Evolutionary conservation across 495 filamentous ascomycete genomes (phyloP).

Genomic region (Jackrogersella multiformis): DNA sequence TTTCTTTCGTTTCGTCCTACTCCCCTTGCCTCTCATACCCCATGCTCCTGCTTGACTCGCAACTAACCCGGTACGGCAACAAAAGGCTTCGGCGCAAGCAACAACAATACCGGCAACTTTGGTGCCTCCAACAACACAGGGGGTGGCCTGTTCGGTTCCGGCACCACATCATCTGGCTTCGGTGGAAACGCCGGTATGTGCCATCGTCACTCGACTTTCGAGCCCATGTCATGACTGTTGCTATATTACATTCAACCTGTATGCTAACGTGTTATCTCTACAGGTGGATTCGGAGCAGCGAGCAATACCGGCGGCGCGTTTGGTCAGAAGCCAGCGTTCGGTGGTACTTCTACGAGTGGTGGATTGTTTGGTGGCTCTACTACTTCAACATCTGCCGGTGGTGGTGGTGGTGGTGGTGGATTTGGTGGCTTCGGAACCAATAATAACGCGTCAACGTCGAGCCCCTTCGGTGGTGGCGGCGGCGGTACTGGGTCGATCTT

Average conservation of each 20-base stretch:
- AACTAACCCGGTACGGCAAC: constrained; percentile 49
- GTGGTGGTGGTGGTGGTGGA: constrained; percentile 48
- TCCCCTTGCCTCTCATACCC: constrained; percentile 8
- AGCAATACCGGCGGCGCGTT: constrained; percentile 59
- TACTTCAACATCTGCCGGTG: constrained; percentile 41
- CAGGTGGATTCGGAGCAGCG: constrained; percentile 46
- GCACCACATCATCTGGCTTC: constrained; percentile 39
- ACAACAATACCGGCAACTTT: constrained; percentile 56
- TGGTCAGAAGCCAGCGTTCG: constrained; percentile 53
- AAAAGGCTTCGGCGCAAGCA: constrained; percentile 60
- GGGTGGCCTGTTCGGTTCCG: constrained; percentile 57
- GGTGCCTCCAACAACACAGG: constrained; percentile 46
- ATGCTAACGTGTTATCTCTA: constrained; percentile 34
- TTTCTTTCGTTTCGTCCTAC: constrained; percentile 21
- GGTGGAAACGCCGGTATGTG: constrained; percentile 52
- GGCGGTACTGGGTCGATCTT: constrained; percentile 50
- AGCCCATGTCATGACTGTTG: neutral
- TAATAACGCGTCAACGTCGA: constrained; percentile 52
- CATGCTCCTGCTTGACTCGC: constrained; percentile 40
- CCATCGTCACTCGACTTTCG: constrained; percentile 52
- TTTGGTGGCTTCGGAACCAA: constrained; percentile 62
- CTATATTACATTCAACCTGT: neutral
- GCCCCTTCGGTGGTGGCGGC: constrained; percentile 56
- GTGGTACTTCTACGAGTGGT: constrained; percentile 36
- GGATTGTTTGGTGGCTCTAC: constrained; percentile 47